Conservation (phyloP, 768 basidiomycete genomes). For the Psilocybe cyanescens region DNA sequence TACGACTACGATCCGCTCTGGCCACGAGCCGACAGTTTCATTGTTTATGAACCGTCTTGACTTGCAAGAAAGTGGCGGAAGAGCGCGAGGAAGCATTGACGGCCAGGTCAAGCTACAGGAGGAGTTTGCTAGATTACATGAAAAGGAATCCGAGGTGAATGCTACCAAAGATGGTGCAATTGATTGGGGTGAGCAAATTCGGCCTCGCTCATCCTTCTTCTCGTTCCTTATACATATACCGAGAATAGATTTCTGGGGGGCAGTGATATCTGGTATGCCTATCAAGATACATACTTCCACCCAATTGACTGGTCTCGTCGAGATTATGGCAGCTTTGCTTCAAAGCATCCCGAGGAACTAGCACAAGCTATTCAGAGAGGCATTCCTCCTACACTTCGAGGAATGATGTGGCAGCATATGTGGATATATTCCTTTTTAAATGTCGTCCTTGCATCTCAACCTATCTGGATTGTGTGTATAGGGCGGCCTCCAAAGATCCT, state of each 20-base stretch:
- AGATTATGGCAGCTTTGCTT: constrained; percentile 92
- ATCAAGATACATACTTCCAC: not conserved
- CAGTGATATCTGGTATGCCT: constrained; percentile 77
- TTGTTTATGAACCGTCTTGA: constrained; percentile 61
- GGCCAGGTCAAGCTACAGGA: constrained; percentile 76
- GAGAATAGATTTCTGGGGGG: constrained; percentile 88
- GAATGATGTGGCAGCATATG: constrained; percentile 99
- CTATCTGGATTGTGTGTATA: constrained; percentile 27
- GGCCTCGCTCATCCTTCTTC: not conserved
- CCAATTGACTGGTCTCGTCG: constrained; percentile 1
- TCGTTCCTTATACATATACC: not conserved
- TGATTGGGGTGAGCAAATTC: constrained; percentile 70
- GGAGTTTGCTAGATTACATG: constrained; percentile 72
- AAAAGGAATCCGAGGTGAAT: constrained; percentile 47
- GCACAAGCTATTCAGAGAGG: constrained; percentile 91
- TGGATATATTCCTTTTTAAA: constrained; percentile 31
- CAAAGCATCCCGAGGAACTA: constrained; percentile 75
- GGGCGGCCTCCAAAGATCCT: constrained; percentile 92
- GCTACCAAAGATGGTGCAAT: constrained; percentile 49
- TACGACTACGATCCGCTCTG: constrained; percentile 57
- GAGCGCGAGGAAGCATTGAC: constrained; percentile 55
- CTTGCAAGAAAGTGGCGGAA: constrained; percentile 46
- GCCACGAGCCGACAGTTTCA: constrained; percentile 44
- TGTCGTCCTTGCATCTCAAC: constrained; percentile 1
- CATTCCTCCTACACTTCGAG: constrained; percentile 84